phyloP scores from a whole-genome alignment of 495 filamentous ascomycete species.

The Trichoderma orchidacearum region DNA sequence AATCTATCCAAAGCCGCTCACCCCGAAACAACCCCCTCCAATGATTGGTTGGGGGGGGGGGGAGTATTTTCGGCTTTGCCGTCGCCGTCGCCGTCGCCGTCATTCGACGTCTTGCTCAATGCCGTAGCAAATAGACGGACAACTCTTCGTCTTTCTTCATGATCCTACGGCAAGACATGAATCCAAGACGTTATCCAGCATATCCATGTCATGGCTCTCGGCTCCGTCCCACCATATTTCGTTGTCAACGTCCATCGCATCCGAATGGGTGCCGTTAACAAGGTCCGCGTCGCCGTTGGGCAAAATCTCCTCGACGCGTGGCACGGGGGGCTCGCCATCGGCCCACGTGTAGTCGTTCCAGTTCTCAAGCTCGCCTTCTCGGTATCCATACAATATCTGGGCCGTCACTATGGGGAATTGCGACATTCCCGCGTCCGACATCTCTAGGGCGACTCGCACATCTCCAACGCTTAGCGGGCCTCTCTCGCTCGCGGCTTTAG shows the following conservation, averaged over 20 bases:
- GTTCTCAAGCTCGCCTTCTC: slow-evolving; percentile 63
- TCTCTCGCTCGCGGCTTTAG: slow-evolving; percentile 51
- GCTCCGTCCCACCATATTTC: slow-evolving; percentile 66
- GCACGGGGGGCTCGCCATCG: slow-evolving; percentile 20
- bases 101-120: neutral
- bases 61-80: neutral
- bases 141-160: neutral
- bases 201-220: slow-evolving; percentile 40
- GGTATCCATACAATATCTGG: slow-evolving; percentile 55
- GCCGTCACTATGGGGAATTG: slow-evolving; percentile 65
- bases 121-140: neutral
- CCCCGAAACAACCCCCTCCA: neutral
- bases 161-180: slow-evolving; percentile 23
- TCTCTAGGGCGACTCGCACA: slow-evolving; percentile 56
- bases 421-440: slow-evolving; percentile 59
- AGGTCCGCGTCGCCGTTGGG: slow-evolving; percentile 6
- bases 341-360: slow-evolving; percentile 38
- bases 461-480: slow-evolving; percentile 65
- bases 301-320: neutral
- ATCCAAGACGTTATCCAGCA: slow-evolving; percentile 59
- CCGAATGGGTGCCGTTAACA: slow-evolving; percentile 25
- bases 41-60: neutral
- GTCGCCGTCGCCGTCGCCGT: too few species aligned
- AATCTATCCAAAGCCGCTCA: neutral
- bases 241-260: slow-evolving; percentile 53